phyloP scores from a whole-genome alignment of 2,329 filamentous ascomycete species.

The Beauveria sp. region DNA sequence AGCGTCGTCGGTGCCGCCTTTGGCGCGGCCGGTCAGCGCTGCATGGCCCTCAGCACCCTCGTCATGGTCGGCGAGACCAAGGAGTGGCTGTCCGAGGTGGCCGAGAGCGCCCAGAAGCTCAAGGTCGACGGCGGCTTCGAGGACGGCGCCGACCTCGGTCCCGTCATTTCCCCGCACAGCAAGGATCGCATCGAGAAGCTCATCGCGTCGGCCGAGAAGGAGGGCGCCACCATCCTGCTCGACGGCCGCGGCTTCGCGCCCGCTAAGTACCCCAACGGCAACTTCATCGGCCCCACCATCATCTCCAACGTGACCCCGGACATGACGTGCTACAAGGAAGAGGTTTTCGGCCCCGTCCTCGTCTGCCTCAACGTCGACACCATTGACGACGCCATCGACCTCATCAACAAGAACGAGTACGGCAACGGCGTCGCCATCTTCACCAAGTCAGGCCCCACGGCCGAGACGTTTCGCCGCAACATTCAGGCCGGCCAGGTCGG shows the following conservation, averaged over 20 bases:
- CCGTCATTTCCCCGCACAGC: constrained; percentile 72
- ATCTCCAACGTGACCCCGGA: constrained; percentile 72
- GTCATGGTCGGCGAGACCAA: constrained; percentile 82
- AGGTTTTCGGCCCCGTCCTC: constrained; percentile 80
- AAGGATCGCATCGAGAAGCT: constrained; percentile 71
- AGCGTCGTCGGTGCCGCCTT: constrained; percentile 78
- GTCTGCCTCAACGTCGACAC: constrained; percentile 74
- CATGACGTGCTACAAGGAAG: constrained; percentile 79
- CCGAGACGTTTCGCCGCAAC: constrained; percentile 68
- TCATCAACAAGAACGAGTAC: constrained; percentile 82
- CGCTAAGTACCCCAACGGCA: constrained; percentile 73
- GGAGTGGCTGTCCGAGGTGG: constrained; percentile 72
- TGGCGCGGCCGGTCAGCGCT: constrained; percentile 76
- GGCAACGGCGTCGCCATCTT: constrained; percentile 84
- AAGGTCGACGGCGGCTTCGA: constrained; percentile 78
- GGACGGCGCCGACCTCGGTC: constrained; percentile 69
- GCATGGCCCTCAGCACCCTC: constrained; percentile 78
- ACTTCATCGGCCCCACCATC: constrained; percentile 79
- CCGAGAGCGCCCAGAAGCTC: constrained; percentile 64
- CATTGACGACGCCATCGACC: constrained; percentile 69
- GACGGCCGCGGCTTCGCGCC: constrained; percentile 71
- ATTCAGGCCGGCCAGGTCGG: constrained; percentile 83
- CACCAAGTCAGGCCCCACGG: constrained; percentile 69
- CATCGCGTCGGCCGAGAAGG: constrained; percentile 68
- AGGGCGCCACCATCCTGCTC: constrained; percentile 75